A percentile compares a stretch with the other conserved stretches of the same genome.
Conservation (phyloP, 1,284 basidiomycete genomes). For the Mycosarcoma mackinlayi region DNA sequence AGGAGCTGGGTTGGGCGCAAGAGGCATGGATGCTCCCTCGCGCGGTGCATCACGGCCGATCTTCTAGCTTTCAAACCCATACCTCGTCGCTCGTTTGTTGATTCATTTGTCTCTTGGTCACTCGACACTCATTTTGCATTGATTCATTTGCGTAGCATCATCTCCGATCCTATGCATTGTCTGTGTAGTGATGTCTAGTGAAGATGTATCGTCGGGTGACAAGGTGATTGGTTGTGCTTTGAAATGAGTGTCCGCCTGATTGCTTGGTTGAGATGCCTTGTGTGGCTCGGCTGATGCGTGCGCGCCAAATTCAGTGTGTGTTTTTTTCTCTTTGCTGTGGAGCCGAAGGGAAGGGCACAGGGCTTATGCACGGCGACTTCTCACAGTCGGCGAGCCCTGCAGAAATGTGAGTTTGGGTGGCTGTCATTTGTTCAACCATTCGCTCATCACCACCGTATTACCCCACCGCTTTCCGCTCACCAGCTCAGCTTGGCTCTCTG, state of each 20-base stretch:
- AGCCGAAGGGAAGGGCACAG: too few relatives aligned
- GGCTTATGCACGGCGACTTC: too few relatives aligned
- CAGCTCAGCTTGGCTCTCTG: too few relatives aligned
- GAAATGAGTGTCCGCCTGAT: neutral
- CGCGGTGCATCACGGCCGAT: conserved; percentile 26
- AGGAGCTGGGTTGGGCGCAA: conserved; percentile 25
- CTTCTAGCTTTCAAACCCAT: neutral
- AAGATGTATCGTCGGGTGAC: too few relatives aligned
- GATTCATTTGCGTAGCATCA: too few relatives aligned
- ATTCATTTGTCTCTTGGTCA: neutral
- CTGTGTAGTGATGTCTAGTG: too few relatives aligned
- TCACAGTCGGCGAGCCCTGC: too few relatives aligned
- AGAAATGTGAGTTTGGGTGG: neutral
- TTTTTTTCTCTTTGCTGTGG: neutral
- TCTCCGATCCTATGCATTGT: too few relatives aligned
- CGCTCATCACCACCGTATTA: neutral
- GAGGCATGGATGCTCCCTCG: conserved; percentile 16
- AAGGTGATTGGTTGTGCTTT: too few relatives aligned
- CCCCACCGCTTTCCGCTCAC: neutral
- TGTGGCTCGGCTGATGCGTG: neutral
- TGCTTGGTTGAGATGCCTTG: neutral
- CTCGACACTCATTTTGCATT: neutral
- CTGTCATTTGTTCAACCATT: neutral
- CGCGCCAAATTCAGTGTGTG: neutral
- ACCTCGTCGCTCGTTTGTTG: conserved; percentile 1